Base-by-base conservation (phyloP, 2,329 filamentous ascomycete genomes). In the Nannizzia gypsea region DNA sequence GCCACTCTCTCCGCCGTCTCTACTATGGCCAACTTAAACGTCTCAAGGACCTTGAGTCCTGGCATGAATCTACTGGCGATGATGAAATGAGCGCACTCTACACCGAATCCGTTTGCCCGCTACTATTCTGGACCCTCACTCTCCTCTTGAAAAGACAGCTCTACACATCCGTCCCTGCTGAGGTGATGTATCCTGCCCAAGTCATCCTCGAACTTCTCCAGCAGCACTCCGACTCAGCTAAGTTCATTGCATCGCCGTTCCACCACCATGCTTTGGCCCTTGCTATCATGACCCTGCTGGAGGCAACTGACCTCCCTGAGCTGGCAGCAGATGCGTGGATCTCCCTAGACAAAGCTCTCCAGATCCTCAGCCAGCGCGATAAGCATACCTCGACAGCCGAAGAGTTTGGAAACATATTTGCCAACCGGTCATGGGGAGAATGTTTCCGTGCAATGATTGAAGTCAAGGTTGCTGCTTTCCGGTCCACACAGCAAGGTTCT, bases 301-400 rank as follows among this genome's bases (percentile, higher is more conserved):
- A 76, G 61, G 69, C 73, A 2, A 73, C 72, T 4, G 73, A 75
- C 28, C 66, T 76, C 36, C 72, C 73, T 3, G 72, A 73, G 48
- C 64, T 72, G 52, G 62, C 70, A 2, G 68, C 65, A 52, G 69
- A 75, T 58, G 75, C 73, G 62, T 76, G 73, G 72, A 66, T 69
- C 4, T 61, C 68, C 0, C 69, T 85, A n/a, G 72, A 76, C 28
- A 78, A 77, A 57, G 79, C 81, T 3, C 78, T 81, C 58, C 71
- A 74, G 9, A 72, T 80, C 2, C 72, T 81, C 50, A 74, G 77
- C 42, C 70, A 73, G 6, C 76, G 80, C 22, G 74, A 70, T 22
- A 72, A 71, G 63, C 64, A 65, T 31, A 60, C 66, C 8, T 40
- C 65, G 9, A 65, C 68, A 26, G 65, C 64, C 1, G 61, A 66